A percentile compares a stretch with the other conserved stretches of the same genome.
phyloP scores from a whole-genome alignment of 345 rosid species.

The Lagerstroemia speciosa region DNA sequence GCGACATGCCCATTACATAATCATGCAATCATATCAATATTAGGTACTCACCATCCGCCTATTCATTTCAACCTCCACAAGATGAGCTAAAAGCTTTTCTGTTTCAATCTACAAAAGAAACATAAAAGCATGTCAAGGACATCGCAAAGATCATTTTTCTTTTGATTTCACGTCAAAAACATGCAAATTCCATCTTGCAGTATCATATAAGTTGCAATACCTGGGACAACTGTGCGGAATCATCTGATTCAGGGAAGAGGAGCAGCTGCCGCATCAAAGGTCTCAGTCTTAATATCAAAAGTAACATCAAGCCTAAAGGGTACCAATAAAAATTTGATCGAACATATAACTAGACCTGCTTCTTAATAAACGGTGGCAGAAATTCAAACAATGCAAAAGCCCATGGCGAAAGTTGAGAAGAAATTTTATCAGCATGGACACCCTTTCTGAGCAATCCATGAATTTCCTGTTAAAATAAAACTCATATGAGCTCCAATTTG shows the following conservation, averaged over 20 bases:
- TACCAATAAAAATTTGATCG: background rate
- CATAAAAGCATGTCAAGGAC: constrained; percentile 15
- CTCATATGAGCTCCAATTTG: background rate
- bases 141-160: background rate
- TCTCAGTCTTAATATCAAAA: constrained; percentile 8
- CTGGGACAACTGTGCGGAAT: constrained; percentile 98
- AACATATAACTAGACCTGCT: constrained; percentile 40
- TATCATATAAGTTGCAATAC: constrained; percentile 25
- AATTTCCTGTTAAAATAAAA: constrained; percentile 54
- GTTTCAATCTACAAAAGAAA: constrained; percentile 68
- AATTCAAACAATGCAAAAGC: constrained; percentile 89
- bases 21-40: background rate
- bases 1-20: too few species aligned
- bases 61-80: constrained; percentile 92
- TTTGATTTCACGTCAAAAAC: background rate
- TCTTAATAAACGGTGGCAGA: constrained; percentile 82
- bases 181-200: background rate
- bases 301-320: background rate
- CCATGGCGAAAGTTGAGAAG: constrained; percentile 95
- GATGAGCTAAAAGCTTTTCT: constrained; percentile 93
- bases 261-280: constrained; percentile 60
- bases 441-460: constrained; percentile 65
- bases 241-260: constrained; percentile 92
- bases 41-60: constrained; percentile 55
- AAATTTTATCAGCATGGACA: constrained; percentile 57